A percentile compares a stretch with the other conserved stretches of the same genome.
These are phyloP conservation scores for Pholiota conissans DNA, from an alignment of 768 basidiomycete species.

Conservation along the genomic window DNA sequence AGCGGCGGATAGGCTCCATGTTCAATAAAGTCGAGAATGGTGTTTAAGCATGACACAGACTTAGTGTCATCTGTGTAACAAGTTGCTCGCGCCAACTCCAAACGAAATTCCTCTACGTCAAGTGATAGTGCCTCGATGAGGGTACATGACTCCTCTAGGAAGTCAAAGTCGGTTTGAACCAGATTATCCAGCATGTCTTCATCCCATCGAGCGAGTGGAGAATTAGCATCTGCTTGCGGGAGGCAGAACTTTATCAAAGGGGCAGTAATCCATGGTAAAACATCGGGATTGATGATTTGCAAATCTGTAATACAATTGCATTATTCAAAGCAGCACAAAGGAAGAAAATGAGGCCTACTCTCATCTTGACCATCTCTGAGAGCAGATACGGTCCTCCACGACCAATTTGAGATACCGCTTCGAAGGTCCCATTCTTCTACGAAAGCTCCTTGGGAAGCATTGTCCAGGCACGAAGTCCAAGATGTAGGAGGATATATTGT, in stretches of 20 bases:
- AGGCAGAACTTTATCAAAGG: constrained; percentile 63
- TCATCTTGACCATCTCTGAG: constrained; percentile 74
- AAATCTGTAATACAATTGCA: constrained; percentile 37
- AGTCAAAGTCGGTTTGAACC: constrained; percentile 66
- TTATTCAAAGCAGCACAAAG: background rate
- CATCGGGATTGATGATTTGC: constrained; percentile 60
- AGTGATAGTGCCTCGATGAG: constrained; percentile 76
- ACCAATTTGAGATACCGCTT: constrained; percentile 68
- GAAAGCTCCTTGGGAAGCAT: constrained; percentile 21
- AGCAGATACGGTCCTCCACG: constrained; percentile 74
- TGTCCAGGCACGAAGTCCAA: constrained; percentile 44
- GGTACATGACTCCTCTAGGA: constrained; percentile 73
- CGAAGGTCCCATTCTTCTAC: constrained; percentile 69
- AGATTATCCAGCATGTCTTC: constrained; percentile 45
- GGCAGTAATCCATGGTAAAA: constrained; percentile 61
- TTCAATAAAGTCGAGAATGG: constrained; percentile 76
- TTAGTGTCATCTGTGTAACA: constrained; percentile 58
- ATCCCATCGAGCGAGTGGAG: constrained; percentile 37
- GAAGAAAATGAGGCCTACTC: constrained; percentile 35
- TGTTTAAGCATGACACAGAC: constrained; percentile 56
- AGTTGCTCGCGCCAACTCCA: constrained; percentile 67
- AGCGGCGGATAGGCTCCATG: constrained; percentile 63
- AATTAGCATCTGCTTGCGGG: constrained; percentile 40
- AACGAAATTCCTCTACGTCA: constrained; percentile 75
- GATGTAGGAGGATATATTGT: constrained; percentile 73